phyloP scores from a whole-genome alignment of 192 early-diverging fungal genomes.

The Piromyces sp. region DNA sequence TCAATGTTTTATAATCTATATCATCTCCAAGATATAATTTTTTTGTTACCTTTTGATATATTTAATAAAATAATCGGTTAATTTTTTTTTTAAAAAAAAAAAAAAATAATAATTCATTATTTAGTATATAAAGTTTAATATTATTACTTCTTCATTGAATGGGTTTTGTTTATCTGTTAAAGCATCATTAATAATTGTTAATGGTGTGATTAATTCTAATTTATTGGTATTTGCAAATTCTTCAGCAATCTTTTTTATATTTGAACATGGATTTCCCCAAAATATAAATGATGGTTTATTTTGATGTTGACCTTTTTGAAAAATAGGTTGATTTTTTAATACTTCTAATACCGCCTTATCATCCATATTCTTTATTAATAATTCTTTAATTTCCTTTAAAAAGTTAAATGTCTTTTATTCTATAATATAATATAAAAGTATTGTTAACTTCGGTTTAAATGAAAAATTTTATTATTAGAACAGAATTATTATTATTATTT shows the following conservation, averaged over 20 bases:
- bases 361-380: not conserved
- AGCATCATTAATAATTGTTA: not conserved
- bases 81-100: too few species aligned
- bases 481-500: too few species aligned
- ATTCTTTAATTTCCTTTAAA: too few species aligned
- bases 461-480: too few species aligned
- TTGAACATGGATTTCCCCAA: not conserved
- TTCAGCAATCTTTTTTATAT: not conserved
- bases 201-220: not conserved
- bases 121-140: too few species aligned
- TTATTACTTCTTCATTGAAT: not conserved
- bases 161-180: not conserved
- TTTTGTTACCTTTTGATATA: not conserved
- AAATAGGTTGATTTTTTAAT: not conserved
- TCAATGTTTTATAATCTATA: not conserved
- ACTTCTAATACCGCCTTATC: not conserved
- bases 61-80: too few species aligned
- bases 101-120: too few species aligned
- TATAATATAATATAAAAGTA: too few species aligned
- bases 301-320: not conserved
- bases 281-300: not conserved
- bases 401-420: too few species aligned
- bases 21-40: not conserved
- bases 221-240: not conserved
- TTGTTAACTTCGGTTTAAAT: too few species aligned